Evolutionary conservation across 2,329 filamentous ascomycete genomes (phyloP), one percentile per base, ranked within the genome.

Genomic region (Paramyrothecium roridum): DNA sequence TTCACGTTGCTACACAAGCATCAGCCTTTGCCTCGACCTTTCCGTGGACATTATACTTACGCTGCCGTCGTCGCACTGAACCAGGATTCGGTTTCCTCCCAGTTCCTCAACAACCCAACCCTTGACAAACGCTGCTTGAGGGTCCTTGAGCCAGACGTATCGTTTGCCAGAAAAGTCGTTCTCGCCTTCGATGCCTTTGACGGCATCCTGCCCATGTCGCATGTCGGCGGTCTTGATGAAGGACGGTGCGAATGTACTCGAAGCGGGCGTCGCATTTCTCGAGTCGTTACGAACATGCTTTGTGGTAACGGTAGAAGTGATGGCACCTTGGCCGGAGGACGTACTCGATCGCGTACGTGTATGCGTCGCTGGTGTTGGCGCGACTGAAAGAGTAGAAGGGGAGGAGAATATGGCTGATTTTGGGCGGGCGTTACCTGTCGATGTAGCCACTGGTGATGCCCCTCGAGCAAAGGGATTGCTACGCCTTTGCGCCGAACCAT

Each of bases 151-250:
- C 96, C 95, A 99, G 61, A 99, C 93, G 78, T 98, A 99, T 77
- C 95, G 86, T 77, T 96, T 98, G 55, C 95, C 96, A 0, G 95
- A 99, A 72, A 99, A 98, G 79, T 99, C 95, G 71, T 97, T 98
- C 69, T 97, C 93, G 59, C 95, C 95, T 74, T 99, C 96, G 57
- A 97, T 92, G 19, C 91, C 89, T 51, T 80, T 80, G 17, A 88
- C 81, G 12, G 77, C 67, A 60, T 86, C 84, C 52, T 79, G 72
- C 34, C 73, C 77, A 37, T 77, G 73, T 62, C 85, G 81, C 72
- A 90, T 77, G 61, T 93, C 90, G 61, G 96, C 92, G 0, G 87
- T 85, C 71, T 93, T 95, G 75, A 99, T 98, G 73, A 99, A 99
- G 11, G 91, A 90, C 3, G 93, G 95, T 37, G 95, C 93, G 76